Base-by-base conservation (phyloP, 129 eudicot species). In the Tanacetum coccineum region DNA sequence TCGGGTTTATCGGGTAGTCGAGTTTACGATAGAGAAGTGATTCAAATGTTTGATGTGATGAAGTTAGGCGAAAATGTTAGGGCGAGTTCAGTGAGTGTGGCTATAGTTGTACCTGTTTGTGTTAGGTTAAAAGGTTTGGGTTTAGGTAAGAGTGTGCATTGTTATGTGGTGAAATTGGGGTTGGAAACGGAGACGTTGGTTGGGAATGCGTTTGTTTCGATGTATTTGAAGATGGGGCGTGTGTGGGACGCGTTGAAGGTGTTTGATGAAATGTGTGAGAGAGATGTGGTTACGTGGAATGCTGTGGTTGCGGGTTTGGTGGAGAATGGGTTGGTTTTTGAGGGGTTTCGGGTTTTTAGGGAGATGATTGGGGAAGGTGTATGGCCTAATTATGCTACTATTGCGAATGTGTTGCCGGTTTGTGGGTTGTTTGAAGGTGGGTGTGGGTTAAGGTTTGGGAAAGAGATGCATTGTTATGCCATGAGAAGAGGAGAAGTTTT, bases 201-300 rank as follows among this genome's bases (percentile, higher is more conserved):
- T 6, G 96, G 96, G 56, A 92, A 88, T 78, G 77, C 95, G 12
- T 54, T 92, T 54, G 66, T 88, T 30, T 92, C 98, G 48, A 80
- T 92, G 91, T 92, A 92, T 74, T 83, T 95, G 25, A 92, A 92
- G 79, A 71, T 64, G 66, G 95, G 98, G 56, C 66, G 47, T 55
- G 62, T 51, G 13, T 68, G 78, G 47, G 85, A 78, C 67, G 91
- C 98, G 9, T 68, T 25, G 53, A 30, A 70, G 44, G 70, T 83
- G 71, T 88, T 92, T 59, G 56, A 60, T 62, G 84, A 67, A 72
- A 78, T 92, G 54, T 17, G 59, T 70, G 89, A 85, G 17, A 88
- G 82, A 76, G 98, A 92, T 82, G 86, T 86, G 40, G 87, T 92
- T 42, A 81, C 96, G 2, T 92, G 93, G 90, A 92, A 92, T 67